phyloP scores from a whole-genome alignment of 192 early-diverging fungal species.

The Gryganskiella cystojenkinii region DNA sequence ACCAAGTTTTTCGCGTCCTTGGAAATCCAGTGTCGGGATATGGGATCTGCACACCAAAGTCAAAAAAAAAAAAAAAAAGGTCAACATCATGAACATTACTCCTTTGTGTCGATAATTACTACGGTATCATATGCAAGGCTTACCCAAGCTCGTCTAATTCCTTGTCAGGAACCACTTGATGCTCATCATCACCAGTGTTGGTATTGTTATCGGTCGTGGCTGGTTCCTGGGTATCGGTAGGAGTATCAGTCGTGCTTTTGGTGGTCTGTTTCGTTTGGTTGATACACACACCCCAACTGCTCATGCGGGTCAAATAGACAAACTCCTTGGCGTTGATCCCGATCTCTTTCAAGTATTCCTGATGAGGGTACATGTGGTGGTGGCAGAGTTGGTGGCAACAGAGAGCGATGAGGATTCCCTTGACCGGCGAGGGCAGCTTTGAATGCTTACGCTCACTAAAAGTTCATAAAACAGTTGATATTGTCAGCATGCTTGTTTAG shows the following conservation, averaged over 20 bases:
- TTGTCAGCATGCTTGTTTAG: not conserved
- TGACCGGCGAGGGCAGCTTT: conserved; percentile 55
- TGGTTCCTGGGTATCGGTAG: conserved; percentile 38
- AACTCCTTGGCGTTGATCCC: conserved; percentile 68
- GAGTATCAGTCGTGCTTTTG: conserved; percentile 24
- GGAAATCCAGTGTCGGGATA: conserved; percentile 75
- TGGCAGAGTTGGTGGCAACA: conserved; percentile 91
- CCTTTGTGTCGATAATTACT: too few species aligned
- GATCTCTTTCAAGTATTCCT: conserved; percentile 64
- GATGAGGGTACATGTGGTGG: conserved; percentile 78
- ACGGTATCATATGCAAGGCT: not conserved
- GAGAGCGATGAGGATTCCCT: conserved; percentile 83
- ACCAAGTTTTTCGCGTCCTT: conserved; percentile 72
- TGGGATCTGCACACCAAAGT: conserved; percentile 55
- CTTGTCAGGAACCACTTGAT: conserved; percentile 41
- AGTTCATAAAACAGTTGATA: not conserved
- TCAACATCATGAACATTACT: not conserved
- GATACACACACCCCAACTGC: conserved; percentile 82
- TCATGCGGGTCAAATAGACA: conserved; percentile 72
- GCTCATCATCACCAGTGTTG: conserved; percentile 40
- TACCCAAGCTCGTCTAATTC: conserved; percentile 58
- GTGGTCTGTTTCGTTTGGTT: conserved; percentile 37
- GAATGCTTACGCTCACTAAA: conserved; percentile 16
- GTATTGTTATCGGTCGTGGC: conserved; percentile 34
- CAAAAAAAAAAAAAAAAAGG: conserved; percentile 1